Base-by-base conservation (phyloP, 2,329 filamentous ascomycete genomes). In the Zasmidium cellare region DNA sequence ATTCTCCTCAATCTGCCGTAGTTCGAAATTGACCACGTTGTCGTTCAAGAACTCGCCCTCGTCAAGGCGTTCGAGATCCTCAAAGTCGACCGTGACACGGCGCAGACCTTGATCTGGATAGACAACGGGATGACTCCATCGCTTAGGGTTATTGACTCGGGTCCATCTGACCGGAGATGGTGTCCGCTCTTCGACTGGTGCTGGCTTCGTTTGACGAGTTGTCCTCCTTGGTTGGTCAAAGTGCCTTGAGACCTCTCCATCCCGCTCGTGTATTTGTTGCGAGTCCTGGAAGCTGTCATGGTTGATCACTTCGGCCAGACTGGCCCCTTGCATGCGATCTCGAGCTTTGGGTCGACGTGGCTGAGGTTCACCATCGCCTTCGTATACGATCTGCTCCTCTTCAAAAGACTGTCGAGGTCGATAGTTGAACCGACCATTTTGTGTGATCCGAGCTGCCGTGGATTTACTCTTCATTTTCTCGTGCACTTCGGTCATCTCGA, bases 21-120 rank as follows among this genome's bases (percentile, higher is more conserved):
- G 80, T 70, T 96, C 96, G 71, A 97, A 97, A 51, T 85, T 87
- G 65, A 99, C 89, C 24, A 99, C 78, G 68, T 91, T 96, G 76
- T 99, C 94, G 70, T 99, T 99, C 46, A 99, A 76, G 58, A 89
- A 96, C 65, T 96, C 84, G 12, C 87, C 90, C 62, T 96, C 90
- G 59, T 96, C 87, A 2, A 99, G 82, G 45, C 91, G 83, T 19
- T 81, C 76, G 31, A 97, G 86, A 68, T 94, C 91, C n/a, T 82
- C 78, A 60, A 82, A 85, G 56, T 90, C 84, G 1, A 94, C 85
- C 1, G 82, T 85, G 1, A 87, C 84, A 60, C 86, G 82, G 51
- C 84, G 83, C 28, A 41, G 19, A 54, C 81, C 83, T 2, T 85
- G 84, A 3, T 75, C 66, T 2, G 86, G 86, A 69, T 85, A 91